Base-by-base conservation (phyloP, 805 yeast species). In the Teunomyces panamensis region DNA sequence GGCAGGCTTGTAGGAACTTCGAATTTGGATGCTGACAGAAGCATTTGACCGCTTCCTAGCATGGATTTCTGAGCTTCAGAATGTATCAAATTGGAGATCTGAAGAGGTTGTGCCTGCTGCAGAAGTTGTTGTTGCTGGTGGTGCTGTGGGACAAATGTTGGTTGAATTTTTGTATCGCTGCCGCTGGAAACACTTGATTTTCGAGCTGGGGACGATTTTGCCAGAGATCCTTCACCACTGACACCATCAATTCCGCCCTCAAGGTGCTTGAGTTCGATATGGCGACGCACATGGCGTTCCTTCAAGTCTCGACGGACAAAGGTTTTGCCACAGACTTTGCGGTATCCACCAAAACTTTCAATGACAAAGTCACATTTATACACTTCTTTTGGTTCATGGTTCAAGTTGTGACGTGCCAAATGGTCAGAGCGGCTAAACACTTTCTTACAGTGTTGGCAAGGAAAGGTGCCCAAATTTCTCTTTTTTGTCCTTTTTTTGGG, bases 301-400 rank as follows among this genome's bases (percentile, higher is more conserved):
- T 74, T 68, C 39, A 84, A 63, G 58, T 84, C 89, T 47, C 72
- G 75, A 35, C 89, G 64, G 0, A 84, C 89, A 68, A 84, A 84
- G 0, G 84, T 78, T 60, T 80, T 81, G 1, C 73, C 68, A 58
- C 89, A 84, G 3, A 67, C 65, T 9, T 74, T 67, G 62, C 71
- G 71, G 26, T 47, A 51, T 3, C 74, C 74, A 14, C 60, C 64
- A 28, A 55, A 57, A 34, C 58, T 79, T 71, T 52, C 83, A 47
- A 67, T 68, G 59, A 54, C 64, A 49, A 58, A 81, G 74, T 62
- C 86, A 59, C 89, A 84, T 24, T 68, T 69, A 57, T 74, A 83
- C 9, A 83, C 80, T 45, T 77, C 77, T 42, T 68, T 73, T 3
- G 78, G 78, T 45, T 69, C 68, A 39, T 84, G 89, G 58, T 84